A percentile compares a stretch with the other conserved stretches of the same genome.
phyloP scores from a whole-genome alignment of 2,329 filamentous ascomycete genomes.

The Bimuria novae-zelandiae region DNA sequence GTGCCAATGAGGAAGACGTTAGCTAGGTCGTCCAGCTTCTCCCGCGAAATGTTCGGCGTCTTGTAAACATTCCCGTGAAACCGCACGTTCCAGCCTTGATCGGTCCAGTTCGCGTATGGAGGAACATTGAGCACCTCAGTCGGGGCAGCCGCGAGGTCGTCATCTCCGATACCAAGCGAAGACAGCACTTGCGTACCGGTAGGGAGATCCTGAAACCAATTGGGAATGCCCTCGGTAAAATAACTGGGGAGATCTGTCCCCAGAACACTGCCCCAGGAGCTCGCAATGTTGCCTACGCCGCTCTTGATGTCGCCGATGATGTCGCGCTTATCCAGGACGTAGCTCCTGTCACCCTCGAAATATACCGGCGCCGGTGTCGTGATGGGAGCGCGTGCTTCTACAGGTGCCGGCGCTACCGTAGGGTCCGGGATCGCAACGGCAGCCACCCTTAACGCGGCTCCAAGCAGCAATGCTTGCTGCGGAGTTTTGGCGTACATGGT shows the following conservation, averaged over 20 bases:
- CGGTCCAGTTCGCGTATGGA: constrained; percentile 73
- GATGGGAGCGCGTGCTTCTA: constrained; percentile 35
- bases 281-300: constrained; percentile 34
- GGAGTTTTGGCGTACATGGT: constrained; percentile 22
- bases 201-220: constrained; percentile 71
- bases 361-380: constrained; percentile 41
- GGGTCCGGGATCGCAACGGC: constrained; percentile 40
- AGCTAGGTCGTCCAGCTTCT: constrained; percentile 69
- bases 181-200: constrained; percentile 64
- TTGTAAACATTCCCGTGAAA: constrained; percentile 85
- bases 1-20: constrained; percentile 72
- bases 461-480: constrained; percentile 30
- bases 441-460: constrained; percentile 23
- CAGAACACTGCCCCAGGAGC: constrained; percentile 40
- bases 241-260: constrained; percentile 43
- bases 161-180: constrained; percentile 63
- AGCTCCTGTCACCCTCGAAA: constrained; percentile 39
- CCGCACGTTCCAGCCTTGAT: constrained; percentile 75
- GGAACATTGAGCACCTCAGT: constrained; percentile 74
- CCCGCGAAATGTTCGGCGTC: constrained; percentile 68
- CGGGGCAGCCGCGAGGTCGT: constrained; percentile 64
- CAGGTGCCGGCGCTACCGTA: constrained; percentile 35
- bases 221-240: constrained; percentile 57
- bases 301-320: constrained; percentile 39
- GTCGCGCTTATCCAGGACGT: constrained; percentile 35